Evolutionary conservation across 2,329 filamentous ascomycete genomes (phyloP).

Genomic region (Alternaria dauci): DNA sequence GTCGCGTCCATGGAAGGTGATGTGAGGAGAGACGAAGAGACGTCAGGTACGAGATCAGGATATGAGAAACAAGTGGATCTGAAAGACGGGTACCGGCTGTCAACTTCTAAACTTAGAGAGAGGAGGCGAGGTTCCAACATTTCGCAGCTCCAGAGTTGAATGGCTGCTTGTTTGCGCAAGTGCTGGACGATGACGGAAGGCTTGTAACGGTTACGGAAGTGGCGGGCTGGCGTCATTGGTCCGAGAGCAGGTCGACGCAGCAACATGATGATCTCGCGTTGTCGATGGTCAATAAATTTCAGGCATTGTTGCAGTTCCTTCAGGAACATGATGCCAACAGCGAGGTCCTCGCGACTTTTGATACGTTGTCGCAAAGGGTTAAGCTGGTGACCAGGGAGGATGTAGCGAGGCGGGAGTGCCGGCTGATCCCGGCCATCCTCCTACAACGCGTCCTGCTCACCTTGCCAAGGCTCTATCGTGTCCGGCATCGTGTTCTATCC

Average conservation of each 20-base stretch:
- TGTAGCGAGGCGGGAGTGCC: neutral
- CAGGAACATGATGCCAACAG: neutral
- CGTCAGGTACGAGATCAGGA: slow-evolving; percentile 4
- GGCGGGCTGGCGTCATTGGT: slow-evolving; percentile 15
- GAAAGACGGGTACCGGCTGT: slow-evolving; percentile 12
- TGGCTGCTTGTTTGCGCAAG: slow-evolving; percentile 11
- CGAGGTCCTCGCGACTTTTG: neutral
- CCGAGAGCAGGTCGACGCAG: slow-evolving; percentile 1
- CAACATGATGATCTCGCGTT: slow-evolving; percentile 1
- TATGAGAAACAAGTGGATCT: neutral
- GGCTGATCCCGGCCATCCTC: neutral
- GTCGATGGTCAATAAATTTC: neutral
- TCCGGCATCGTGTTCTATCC: neutral
- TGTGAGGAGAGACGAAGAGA: slow-evolving; percentile 1
- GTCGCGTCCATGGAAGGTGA: neutral
- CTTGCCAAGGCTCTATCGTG: neutral
- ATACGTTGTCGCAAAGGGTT: neutral
- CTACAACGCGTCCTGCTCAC: neutral
- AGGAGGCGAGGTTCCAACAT: slow-evolving; percentile 4
- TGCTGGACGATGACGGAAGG: slow-evolving; percentile 17
- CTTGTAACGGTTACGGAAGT: slow-evolving; percentile 17
- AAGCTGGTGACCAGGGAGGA: neutral
- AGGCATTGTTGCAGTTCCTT: neutral
- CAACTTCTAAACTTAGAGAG: neutral
- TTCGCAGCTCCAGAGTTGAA: slow-evolving; percentile 1